These are phyloP conservation scores for Cornus kousa DNA, from an alignment of 148 eudicot species.

Conservation along the genomic window DNA sequence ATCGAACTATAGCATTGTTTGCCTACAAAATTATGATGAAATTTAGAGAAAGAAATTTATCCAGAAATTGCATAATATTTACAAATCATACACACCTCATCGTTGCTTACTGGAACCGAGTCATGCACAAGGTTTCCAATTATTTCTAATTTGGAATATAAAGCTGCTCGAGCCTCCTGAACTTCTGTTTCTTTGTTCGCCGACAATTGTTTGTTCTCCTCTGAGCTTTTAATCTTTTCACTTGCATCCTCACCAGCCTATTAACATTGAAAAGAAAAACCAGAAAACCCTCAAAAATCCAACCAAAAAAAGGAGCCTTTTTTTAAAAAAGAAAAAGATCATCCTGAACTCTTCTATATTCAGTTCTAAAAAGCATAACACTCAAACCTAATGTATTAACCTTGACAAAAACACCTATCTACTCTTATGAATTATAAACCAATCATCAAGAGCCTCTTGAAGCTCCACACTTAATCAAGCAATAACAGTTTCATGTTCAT, in stretches of 20 bases:
- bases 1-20: slow-evolving; percentile 59
- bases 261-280: not conserved
- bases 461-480: too few species aligned
- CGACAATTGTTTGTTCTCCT: slow-evolving; percentile 56
- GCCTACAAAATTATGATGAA: slow-evolving; percentile 38
- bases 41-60: not conserved
- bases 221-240: slow-evolving; percentile 52
- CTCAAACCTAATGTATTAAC: too few species aligned
- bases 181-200: slow-evolving; percentile 66
- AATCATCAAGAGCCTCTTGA: too few species aligned
- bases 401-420: too few species aligned
- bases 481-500: too few species aligned
- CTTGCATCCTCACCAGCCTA: slow-evolving; percentile 74
- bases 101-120: slow-evolving; percentile 74
- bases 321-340: too few species aligned
- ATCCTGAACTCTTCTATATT: too few species aligned
- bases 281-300: not conserved
- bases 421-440: too few species aligned
- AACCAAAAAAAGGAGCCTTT: not conserved
- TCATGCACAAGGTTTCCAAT: slow-evolving; percentile 95
- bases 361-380: too few species aligned
- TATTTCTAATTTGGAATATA: slow-evolving; percentile 54
- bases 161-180: slow-evolving; percentile 51
- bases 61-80: not conserved
- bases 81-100: slow-evolving; percentile 57